Conservation (phyloP, 768 basidiomycete genomes). For the Russula virescens region DNA sequence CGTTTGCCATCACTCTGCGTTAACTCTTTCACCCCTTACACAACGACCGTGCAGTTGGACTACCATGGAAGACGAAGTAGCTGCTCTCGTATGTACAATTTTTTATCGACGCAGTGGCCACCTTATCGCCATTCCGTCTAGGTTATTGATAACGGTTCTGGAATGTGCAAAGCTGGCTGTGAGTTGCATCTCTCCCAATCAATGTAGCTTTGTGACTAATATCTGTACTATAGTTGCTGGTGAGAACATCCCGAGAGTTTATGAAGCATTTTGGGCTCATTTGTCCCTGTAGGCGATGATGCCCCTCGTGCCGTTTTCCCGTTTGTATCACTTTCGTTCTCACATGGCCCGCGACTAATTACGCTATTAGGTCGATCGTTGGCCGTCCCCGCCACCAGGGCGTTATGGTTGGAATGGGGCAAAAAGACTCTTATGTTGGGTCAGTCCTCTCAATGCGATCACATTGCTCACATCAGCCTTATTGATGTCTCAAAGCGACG, state of each 20-base stretch:
- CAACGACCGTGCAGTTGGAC: background rate
- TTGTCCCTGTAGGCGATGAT: constrained; percentile 51
- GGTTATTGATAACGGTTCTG: constrained; percentile 93
- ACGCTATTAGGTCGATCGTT: constrained; percentile 52
- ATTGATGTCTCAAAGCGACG: constrained; percentile 48
- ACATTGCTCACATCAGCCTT: background rate
- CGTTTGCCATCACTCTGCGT: constrained; percentile 1
- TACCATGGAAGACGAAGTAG: constrained; percentile 61
- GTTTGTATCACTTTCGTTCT: constrained; percentile 42
- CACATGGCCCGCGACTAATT: background rate
- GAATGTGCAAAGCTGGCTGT: constrained; percentile 99
- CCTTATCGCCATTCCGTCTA: constrained; percentile 28
- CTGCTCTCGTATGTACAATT: constrained; percentile 41
- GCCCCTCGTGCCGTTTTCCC: constrained; percentile 95
- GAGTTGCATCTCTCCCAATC: constrained; percentile 32
- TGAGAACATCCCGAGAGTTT: background rate
- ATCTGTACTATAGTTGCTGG: constrained; percentile 5
- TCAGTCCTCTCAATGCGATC: constrained; percentile 29
- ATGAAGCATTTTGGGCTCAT: background rate
- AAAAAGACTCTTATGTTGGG: constrained; percentile 97
- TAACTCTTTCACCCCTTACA: background rate
- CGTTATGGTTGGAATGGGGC: constrained; percentile 96
- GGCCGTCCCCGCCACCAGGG: constrained; percentile 92
- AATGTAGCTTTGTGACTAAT: background rate
- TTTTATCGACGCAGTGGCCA: background rate